Evolutionary conservation across 805 yeast genomes (phyloP), one percentile per base, ranked within the genome.

Genomic region (Ogataea pilisensis): DNA sequence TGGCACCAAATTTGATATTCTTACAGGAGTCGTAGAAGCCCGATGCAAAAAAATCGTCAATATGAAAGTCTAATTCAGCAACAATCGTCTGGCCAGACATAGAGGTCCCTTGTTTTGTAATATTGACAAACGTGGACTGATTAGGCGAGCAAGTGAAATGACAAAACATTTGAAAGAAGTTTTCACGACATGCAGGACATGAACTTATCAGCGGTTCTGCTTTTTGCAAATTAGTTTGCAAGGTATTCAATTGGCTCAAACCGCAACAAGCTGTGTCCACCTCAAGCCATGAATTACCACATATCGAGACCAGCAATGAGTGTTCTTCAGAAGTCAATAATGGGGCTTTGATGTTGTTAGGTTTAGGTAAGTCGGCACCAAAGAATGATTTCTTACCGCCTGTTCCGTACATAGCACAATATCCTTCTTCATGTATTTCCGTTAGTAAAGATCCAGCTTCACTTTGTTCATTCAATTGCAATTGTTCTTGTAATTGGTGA

Each of bases 131-230:
- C 11, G 66, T 61, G 0, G 87, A 72, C 62, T 91, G 97, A 51
- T 85, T 67, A 0, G 96, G 82, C 3, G 96, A 85, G 62, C 99
- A 91, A 1, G 96, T 84, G 62, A 93, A 89, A 31, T 81, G 78
- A 65, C 91, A 93, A 57, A 88, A 88, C 50, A 90, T 69, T 53
- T 83, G 85, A 54, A 78, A 78, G 61, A 91, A 91, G 68, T 91
- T 91, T 61, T 78, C 80, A 42, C 76, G 70, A 60, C 99, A 91
- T 0, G 99, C 98, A 2, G 97, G 97, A 61, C 99, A 85, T 2
- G 95, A 83, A 3, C 95, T 82, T 36, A 90, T 82, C 42, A 87
- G 60, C 1, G 86, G 78, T 48, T 83, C 95, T 18, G 86, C 95
- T 50, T 82, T 85, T 64, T 80, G 76, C 42, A 85, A 60, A 52